These are phyloP conservation scores for Myrica gale DNA, from an alignment of 306 rosid species.

Conservation along the genomic window DNA sequence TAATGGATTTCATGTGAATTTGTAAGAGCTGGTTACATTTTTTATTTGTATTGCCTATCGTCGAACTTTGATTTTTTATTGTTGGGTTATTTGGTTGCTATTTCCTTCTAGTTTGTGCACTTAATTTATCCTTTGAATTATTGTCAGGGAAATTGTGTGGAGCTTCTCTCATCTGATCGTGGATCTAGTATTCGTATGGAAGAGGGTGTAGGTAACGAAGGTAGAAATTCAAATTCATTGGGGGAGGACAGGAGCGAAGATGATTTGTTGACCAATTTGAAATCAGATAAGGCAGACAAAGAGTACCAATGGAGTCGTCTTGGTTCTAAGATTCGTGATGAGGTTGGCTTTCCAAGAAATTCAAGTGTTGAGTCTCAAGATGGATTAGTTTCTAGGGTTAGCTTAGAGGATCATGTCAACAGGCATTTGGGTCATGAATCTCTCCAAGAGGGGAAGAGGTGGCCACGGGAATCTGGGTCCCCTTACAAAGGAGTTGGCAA, in stretches of 20 bases:
- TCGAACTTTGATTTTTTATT: constrained; percentile 13
- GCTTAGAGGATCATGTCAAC: constrained; percentile 36
- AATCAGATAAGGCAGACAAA: constrained; percentile 31
- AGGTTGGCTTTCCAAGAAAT: constrained; percentile 34
- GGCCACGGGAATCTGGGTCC: constrained; percentile 30
- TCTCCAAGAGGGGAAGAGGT: constrained; percentile 39
- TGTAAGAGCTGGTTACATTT: constrained; percentile 92
- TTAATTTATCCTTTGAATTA: constrained; percentile 17
- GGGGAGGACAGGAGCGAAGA: constrained; percentile 20
- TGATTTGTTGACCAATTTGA: constrained; percentile 28
- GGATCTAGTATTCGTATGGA: constrained; percentile 16
- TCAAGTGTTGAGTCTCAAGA: constrained; percentile 31
- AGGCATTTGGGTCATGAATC: constrained; percentile 42
- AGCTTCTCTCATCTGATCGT: not conserved
- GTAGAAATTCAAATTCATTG: constrained; percentile 27
- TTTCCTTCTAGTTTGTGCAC: constrained; percentile 18
- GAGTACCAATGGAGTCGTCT: not conserved
- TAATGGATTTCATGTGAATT: constrained; percentile 86
- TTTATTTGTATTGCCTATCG: constrained; percentile 33
- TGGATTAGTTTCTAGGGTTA: constrained; percentile 27
- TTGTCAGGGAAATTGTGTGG: constrained; percentile 30
- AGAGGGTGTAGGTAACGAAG: constrained; percentile 16
- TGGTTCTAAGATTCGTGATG: constrained; percentile 25
- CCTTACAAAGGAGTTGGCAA: constrained; percentile 43
- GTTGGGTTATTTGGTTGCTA: not conserved